Conservation (phyloP, 148 eudicot genomes). For the Persicaria tinctoria region DNA sequence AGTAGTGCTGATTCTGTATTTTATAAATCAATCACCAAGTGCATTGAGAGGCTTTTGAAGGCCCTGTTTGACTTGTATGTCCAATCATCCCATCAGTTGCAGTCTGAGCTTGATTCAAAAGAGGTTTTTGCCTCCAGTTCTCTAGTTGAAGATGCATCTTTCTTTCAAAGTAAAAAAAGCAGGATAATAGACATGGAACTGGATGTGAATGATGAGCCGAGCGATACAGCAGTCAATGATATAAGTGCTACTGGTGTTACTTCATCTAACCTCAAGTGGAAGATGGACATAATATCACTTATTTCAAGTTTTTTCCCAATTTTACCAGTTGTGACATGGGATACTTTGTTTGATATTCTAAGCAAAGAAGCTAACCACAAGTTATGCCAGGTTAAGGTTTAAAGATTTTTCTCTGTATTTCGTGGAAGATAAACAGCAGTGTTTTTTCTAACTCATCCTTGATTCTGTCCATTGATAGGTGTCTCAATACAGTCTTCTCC, state of each 20-base stretch:
- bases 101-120: conserved; percentile 29
- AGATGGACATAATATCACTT: conserved; percentile 50
- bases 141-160: conserved; percentile 26
- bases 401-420: neutral
- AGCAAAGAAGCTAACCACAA: conserved; percentile 51
- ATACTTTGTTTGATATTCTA: conserved; percentile 56
- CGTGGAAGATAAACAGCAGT: neutral
- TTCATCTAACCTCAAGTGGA: conserved; percentile 35
- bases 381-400: conserved; percentile 27
- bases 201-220: conserved; percentile 58
- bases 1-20: conserved; percentile 25
- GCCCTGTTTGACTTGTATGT: conserved; percentile 44
- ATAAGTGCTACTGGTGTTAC: conserved; percentile 29
- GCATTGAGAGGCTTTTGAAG: conserved; percentile 55
- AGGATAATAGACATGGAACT: conserved; percentile 70
- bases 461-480: conserved; percentile 30
- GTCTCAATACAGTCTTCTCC: conserved; percentile 35
- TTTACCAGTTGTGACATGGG: conserved; percentile 72
- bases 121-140: too few species aligned
- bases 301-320: conserved; percentile 58
- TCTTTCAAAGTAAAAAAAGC: conserved; percentile 27
- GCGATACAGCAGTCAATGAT: conserved; percentile 34
- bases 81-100: conserved; percentile 34
- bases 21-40: conserved; percentile 32
- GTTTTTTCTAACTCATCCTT: conserved; percentile 10